Evolutionary conservation across 192 early-diverging fungal genomes (phyloP), one percentile per base, ranked within the genome.

Genomic region (Rhizophagus clarus): DNA sequence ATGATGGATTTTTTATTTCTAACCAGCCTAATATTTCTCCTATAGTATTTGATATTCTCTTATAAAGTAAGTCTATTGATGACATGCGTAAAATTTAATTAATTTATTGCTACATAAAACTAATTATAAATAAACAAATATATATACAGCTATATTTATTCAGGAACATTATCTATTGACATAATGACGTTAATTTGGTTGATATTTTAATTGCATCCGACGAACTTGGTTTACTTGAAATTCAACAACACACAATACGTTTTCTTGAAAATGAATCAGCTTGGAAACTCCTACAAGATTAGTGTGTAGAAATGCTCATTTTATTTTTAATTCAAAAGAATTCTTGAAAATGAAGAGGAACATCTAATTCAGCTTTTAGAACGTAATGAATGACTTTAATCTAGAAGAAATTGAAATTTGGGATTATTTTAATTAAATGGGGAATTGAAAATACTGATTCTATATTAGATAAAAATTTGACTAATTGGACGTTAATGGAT

Each of bases 361-460:
- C 1, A 9, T 73, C 7, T 73, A 9, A n/a, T 42, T 28, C 42
- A 15, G 22, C 37, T 73, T 14, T 42, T 73, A 11, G 26, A 73
- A 31, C 22, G 37, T 24, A 45, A 73, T 51, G 42, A 73, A n/a
- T 31, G 42, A 73, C 0, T 24, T 73, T 28, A 42, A 49, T 6
- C n/a, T 73, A 7, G 42, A 73, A 51, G 71, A 73, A 73, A 29
- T 73, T 7, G 71, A 49, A 29, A 73, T 73, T 28, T 73, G 71
- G 71, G n/a, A 73, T 8, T 47, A 51, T 42, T 14, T n/a, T 73
- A 12, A 42, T 73, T 73, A 73, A 47, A 73, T 73, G 71, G 71
- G 71, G 71, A 28, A 73, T 73, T 29, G n/a, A 31, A 14, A 42
- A 73, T 47, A 42, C 42, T 2, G 42, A 73, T 2, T 45, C 29